A percentile compares a stretch with the other conserved stretches of the same genome.
Evolutionary conservation across 192 early-diverging fungal species (phyloP).

Genomic region (Coemansia sp.): DNA sequence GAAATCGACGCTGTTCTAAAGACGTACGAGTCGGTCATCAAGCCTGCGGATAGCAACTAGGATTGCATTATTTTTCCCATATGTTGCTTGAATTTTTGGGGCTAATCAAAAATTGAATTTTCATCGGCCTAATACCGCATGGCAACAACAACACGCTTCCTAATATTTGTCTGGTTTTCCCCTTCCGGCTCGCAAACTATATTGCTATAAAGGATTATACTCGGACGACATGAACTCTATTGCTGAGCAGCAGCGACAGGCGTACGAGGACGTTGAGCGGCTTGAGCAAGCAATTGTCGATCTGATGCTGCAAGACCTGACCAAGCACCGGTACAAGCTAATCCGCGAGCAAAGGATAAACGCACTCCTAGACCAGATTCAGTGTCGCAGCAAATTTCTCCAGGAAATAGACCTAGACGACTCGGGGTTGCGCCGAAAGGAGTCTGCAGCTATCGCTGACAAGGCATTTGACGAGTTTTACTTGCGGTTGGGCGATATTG

Average conservation of each 20-base stretch:
- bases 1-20: slow-evolving; percentile 46
- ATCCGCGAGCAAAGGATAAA: slow-evolving; percentile 76
- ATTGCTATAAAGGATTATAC: not conserved
- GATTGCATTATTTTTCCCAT: not conserved
- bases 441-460: slow-evolving; percentile 68
- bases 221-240: slow-evolving; percentile 55
- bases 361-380: slow-evolving; percentile 68
- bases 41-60: slow-evolving; percentile 29
- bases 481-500: slow-evolving; percentile 72
- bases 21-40: slow-evolving; percentile 38
- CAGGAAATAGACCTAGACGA: slow-evolving; percentile 67
- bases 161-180: too few relatives aligned
- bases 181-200: too few relatives aligned
- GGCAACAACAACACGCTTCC: too few relatives aligned
- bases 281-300: slow-evolving; percentile 84
- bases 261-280: slow-evolving; percentile 90
- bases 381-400: slow-evolving; percentile 60
- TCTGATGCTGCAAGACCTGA: slow-evolving; percentile 71
- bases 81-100: too few relatives aligned
- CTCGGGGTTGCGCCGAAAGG: slow-evolving; percentile 65
- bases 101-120: too few relatives aligned
- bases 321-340: slow-evolving; percentile 80
- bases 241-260: slow-evolving; percentile 69
- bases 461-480: slow-evolving; percentile 85
- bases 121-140: too few relatives aligned